A percentile compares a stretch with the other conserved stretches of the same genome.
phyloP scores from a whole-genome alignment of 768 basidiomycete genomes.

The Cystofilobasidium macerans region DNA sequence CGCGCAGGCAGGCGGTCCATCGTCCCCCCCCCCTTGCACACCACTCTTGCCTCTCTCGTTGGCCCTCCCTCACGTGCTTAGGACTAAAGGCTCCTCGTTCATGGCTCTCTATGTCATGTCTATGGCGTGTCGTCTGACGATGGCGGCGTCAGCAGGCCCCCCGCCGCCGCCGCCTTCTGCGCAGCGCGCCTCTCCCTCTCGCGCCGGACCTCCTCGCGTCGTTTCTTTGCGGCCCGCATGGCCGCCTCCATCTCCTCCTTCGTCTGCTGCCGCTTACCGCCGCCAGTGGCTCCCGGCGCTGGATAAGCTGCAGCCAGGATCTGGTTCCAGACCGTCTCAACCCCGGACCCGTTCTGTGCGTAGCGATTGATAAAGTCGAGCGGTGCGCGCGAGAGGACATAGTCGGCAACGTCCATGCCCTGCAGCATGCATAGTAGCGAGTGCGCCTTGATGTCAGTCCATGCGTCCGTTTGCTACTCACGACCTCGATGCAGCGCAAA shows the following conservation, averaged over 20 bases:
- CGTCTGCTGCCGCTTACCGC: neutral
- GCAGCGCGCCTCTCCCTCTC: neutral
- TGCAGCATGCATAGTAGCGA: neutral
- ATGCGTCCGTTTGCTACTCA: too few relatives aligned
- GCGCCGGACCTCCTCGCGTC: neutral
- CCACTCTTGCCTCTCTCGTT: too few relatives aligned
- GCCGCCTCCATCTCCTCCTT: neutral
- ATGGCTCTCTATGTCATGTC: neutral
- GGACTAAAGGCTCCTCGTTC: too few relatives aligned
- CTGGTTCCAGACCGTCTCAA: neutral
- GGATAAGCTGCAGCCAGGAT: neutral
- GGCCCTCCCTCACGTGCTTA: too few relatives aligned
- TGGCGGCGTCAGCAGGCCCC: neutral
- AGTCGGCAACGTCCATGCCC: conserved; percentile 1
- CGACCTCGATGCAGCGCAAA: neutral
- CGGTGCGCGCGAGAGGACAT: neutral
- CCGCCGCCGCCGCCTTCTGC: neutral
- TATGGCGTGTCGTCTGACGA: neutral
- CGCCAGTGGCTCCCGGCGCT: neutral
- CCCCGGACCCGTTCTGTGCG: neutral
- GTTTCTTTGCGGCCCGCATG: neutral
- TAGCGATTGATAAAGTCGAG: neutral
- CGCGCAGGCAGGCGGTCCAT: too few relatives aligned
- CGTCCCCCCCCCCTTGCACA: too few relatives aligned
- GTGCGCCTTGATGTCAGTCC: neutral